A percentile compares a stretch with the other conserved stretches of the same genome.
Conservation (phyloP, 2,329 filamentous ascomycete species). For the Sporothrix euskadiensis region DNA sequence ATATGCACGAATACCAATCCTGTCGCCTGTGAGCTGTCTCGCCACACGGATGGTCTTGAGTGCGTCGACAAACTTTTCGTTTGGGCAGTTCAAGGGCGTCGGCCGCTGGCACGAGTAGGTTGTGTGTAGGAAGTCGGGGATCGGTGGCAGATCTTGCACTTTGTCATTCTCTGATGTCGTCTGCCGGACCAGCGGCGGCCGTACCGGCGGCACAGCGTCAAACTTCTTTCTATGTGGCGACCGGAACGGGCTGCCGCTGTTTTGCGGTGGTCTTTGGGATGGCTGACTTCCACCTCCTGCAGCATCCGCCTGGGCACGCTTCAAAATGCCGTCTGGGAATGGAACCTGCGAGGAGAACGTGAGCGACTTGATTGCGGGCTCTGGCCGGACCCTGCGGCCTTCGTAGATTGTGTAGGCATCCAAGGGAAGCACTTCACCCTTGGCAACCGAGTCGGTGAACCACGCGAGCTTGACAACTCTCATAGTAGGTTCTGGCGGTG, state of each 20-base stretch:
- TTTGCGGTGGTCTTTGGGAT: background rate
- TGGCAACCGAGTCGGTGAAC: conserved; percentile 56
- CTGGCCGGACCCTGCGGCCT: conserved; percentile 39
- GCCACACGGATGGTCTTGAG: conserved; percentile 73
- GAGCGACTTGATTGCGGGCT: background rate
- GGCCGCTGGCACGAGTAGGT: conserved; percentile 79
- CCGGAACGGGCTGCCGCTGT: background rate
- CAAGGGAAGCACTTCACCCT: conserved; percentile 49
- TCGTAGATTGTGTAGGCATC: conserved; percentile 57
- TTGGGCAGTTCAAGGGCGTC: conserved; percentile 69
- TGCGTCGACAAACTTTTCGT: conserved; percentile 71
- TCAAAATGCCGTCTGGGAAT: conserved; percentile 36
- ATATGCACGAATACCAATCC: conserved; percentile 81
- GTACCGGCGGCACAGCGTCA: background rate
- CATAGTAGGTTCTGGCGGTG: conserved; percentile 30
- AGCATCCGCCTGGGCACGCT: conserved; percentile 38
- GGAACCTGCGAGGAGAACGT: conserved; percentile 2
- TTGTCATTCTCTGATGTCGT: conserved; percentile 79
- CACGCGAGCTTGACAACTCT: conserved; percentile 61
- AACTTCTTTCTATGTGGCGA: conserved; percentile 1
- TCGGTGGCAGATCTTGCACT: conserved; percentile 55
- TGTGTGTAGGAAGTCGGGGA: conserved; percentile 66
- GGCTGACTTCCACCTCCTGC: background rate
- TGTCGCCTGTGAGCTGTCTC: conserved; percentile 70
- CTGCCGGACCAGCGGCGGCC: conserved; percentile 57